Evolutionary conservation across 495 filamentous ascomycete genomes (phyloP).

Genomic region (Pyrenopolyporus hunteri): DNA sequence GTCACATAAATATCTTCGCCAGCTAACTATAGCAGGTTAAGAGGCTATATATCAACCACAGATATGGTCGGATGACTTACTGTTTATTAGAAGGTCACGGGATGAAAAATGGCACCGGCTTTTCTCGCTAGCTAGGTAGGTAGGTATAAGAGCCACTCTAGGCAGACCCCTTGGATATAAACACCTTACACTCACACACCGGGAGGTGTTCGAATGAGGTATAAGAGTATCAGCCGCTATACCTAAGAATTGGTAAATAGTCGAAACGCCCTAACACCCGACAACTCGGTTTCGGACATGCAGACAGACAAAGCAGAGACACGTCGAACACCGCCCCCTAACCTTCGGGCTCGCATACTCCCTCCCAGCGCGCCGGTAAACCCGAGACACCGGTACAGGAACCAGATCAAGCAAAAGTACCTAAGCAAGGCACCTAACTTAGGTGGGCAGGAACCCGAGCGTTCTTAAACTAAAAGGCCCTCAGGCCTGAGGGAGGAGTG

Average conservation of each 20-base stretch:
- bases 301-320: neutral
- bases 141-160: neutral
- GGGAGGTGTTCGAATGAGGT: neutral
- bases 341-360: neutral
- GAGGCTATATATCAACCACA: too few relatives aligned
- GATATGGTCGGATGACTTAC: too few relatives aligned
- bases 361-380: slow-evolving; percentile 26
- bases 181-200: neutral
- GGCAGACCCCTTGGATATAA: neutral
- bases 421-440: neutral
- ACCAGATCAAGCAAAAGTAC: neutral
- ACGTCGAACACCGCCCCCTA: slow-evolving; percentile 3
- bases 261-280: neutral
- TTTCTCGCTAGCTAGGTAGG: neutral
- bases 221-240: neutral
- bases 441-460: neutral
- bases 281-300: neutral
- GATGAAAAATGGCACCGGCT: neutral
- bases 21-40: too few relatives aligned
- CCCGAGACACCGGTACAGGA: slow-evolving; percentile 18
- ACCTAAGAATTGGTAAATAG: neutral
- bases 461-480: neutral
- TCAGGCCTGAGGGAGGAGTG: neutral
- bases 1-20: too few relatives aligned
- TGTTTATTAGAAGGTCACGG: too few relatives aligned